A percentile compares a stretch with the other conserved stretches of the same genome.
Conservation (phyloP, 257 asterid species). For the Solanum lycopersicoides region DNA sequence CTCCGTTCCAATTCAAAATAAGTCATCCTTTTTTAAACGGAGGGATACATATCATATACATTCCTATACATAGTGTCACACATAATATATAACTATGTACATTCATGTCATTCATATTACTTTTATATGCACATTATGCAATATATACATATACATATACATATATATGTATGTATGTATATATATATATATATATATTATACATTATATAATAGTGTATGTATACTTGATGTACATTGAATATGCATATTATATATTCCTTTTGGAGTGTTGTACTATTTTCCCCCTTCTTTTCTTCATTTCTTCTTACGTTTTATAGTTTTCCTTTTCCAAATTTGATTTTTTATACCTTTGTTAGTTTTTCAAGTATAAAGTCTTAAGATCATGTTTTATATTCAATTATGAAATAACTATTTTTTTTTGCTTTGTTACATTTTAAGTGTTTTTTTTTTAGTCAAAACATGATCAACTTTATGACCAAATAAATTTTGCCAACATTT, state of each 20-base stretch:
- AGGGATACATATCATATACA: not conserved
- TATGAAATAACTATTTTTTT: not conserved
- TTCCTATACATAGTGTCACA: not conserved
- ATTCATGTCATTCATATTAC: not conserved
- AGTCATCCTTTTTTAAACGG: too few relatives aligned
- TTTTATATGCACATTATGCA: not conserved
- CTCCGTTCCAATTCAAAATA: too few relatives aligned
- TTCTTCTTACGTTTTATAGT: not conserved
- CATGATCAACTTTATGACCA: not conserved
- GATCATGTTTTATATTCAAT: not conserved
- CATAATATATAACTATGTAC: not conserved
- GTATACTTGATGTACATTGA: not conserved
- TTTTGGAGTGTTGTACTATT: not conserved
- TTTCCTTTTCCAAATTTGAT: not conserved
- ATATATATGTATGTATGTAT: too few relatives aligned
- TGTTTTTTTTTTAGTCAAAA: not conserved
- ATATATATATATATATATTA: too few relatives aligned
- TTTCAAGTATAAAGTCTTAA: not conserved
- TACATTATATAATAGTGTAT: not conserved
- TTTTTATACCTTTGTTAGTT: not conserved
- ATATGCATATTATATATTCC: not conserved
- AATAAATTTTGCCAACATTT: not conserved
- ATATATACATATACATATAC: too few relatives aligned
- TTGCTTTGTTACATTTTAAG: not conserved
- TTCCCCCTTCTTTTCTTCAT: too few relatives aligned